phyloP scores from a whole-genome alignment of 768 basidiomycete genomes.

The Tylopilus plumbeoviolaceoides region DNA sequence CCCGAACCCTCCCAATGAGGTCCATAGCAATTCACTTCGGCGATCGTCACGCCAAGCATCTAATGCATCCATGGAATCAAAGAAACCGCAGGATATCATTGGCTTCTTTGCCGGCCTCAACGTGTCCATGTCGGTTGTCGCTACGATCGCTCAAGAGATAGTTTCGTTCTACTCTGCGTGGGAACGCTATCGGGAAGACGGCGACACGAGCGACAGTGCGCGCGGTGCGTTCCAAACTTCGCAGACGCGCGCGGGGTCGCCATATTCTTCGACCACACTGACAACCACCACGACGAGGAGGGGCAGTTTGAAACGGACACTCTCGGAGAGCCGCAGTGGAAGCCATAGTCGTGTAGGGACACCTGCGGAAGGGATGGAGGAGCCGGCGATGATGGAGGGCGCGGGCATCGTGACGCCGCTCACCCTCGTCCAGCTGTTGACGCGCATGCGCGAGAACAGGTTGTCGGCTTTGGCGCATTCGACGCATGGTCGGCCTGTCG shows the following conservation, averaged over 20 bases:
- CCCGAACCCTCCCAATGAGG: constrained; percentile 14
- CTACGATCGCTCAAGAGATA: constrained; percentile 88
- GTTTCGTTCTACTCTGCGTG: constrained; percentile 85
- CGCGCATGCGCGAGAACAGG: constrained; percentile 64
- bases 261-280: constrained; percentile 14
- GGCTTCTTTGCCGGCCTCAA: constrained; percentile 83
- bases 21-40: constrained; percentile 39
- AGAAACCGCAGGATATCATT: constrained; percentile 61
- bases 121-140: constrained; percentile 76
- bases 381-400: constrained; percentile 13
- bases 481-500: constrained; percentile 45
- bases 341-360: constrained; percentile 28
- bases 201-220: constrained; percentile 32
- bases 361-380: constrained; percentile 23
- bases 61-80: constrained; percentile 24
- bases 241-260: constrained; percentile 14
- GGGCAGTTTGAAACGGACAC: constrained; percentile 22
- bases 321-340: constrained; percentile 21
- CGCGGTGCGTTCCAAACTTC: constrained; percentile 15
- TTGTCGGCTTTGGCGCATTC: constrained; percentile 51
- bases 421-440: constrained; percentile 52
- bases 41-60: constrained; percentile 52
- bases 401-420: constrained; percentile 47
- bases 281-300: constrained; percentile 1
- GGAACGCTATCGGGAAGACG: constrained; percentile 76